Conservation (phyloP, 1,284 basidiomycete species). For the Moesziomyces antarcticus region DNA sequence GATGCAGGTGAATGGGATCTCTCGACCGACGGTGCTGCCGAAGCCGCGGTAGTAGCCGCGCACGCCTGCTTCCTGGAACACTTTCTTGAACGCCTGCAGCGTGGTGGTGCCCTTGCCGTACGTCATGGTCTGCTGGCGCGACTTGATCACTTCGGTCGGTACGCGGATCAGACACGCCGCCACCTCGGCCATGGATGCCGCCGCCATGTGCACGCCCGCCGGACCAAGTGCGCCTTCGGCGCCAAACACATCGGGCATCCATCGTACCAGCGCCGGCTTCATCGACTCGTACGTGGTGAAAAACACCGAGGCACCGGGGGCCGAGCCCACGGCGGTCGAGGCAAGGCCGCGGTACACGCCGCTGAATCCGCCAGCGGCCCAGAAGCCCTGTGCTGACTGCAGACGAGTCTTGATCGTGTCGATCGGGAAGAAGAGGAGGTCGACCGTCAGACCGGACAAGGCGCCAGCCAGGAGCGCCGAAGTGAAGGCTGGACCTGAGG, state of each 20-base stretch:
- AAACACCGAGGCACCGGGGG: conserved; percentile 94
- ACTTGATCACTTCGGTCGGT: conserved; percentile 93
- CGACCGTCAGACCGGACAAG: conserved; percentile 69
- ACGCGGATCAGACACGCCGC: conserved; percentile 91
- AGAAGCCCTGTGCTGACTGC: conserved; percentile 88
- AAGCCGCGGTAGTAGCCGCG: conserved; percentile 83
- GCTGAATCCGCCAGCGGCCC: conserved; percentile 84
- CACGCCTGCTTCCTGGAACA: conserved; percentile 74
- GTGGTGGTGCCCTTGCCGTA: conserved; percentile 75
- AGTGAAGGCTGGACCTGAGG: conserved; percentile 25
- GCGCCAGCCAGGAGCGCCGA: conserved; percentile 56
- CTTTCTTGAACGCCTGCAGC: conserved; percentile 69
- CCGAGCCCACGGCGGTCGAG: conserved; percentile 93
- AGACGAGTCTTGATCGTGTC: conserved; percentile 96
- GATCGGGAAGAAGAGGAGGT: conserved; percentile 94
- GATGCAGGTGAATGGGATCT: conserved; percentile 97
- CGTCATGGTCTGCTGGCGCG: conserved; percentile 79
- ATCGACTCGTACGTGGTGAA: conserved; percentile 93
- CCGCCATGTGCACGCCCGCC: conserved; percentile 68
- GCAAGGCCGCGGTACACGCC: conserved; percentile 95
- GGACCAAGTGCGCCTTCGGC: conserved; percentile 41
- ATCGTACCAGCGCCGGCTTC: conserved; percentile 73
- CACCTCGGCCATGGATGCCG: conserved; percentile 67
- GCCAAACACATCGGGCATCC: conserved; percentile 28
- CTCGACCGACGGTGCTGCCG: conserved; percentile 80